A percentile compares a stretch with the other conserved stretches of the same genome.
Conservation (phyloP, 2,329 filamentous ascomycete species). For the Aspergillus fumigatiaffinis region DNA sequence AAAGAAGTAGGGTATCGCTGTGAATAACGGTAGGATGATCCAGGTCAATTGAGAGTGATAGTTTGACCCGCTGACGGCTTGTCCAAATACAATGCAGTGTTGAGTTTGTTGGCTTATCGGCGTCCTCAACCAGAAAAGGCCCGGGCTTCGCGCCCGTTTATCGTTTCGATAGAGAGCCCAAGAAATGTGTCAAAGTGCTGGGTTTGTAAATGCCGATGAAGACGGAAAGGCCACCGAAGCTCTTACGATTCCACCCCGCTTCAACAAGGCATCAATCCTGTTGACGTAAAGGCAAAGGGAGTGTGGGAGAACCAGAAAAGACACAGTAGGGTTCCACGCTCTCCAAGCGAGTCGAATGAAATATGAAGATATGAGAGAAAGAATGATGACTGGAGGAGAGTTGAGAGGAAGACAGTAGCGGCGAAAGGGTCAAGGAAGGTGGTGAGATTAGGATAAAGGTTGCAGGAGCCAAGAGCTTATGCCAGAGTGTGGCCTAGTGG, state of each 20-base stretch:
- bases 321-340: too few relatives aligned
- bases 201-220: not conserved
- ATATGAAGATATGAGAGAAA: not conserved
- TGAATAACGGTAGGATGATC: not conserved
- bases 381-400: not conserved
- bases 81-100: not conserved
- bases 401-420: slow-evolving; percentile 3
- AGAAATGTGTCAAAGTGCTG: not conserved
- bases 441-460: not conserved
- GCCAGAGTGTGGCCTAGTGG: not conserved
- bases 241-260: not conserved
- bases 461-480: not conserved
- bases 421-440: slow-evolving; percentile 9
- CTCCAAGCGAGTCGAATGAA: slow-evolving; percentile 1
- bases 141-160: slow-evolving; percentile 35
- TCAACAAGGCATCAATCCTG: not conserved
- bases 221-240: not conserved
- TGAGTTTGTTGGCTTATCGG: not conserved
- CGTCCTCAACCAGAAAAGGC: slow-evolving; percentile 7
- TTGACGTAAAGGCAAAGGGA: not conserved
- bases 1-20: not conserved
- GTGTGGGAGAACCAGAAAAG: not conserved
- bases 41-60: not conserved
- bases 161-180: slow-evolving; percentile 14
- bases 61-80: not conserved